Conservation (phyloP, 495 filamentous ascomycete genomes). For the Daldinia caldariorum region DNA sequence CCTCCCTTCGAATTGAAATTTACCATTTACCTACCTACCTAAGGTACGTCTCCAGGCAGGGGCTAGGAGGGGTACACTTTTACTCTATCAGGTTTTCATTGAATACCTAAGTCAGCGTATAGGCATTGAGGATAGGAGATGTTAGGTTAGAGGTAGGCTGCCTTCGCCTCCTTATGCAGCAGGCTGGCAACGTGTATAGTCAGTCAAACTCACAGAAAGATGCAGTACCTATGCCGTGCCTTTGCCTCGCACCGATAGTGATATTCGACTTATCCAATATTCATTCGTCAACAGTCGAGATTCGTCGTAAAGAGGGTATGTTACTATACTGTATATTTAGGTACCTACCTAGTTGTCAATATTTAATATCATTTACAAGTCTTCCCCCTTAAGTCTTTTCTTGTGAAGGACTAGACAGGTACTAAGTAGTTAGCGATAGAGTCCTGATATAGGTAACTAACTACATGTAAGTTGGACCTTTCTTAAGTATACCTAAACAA, state of each 20-base stretch:
- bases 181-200: not conserved
- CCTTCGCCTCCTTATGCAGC: not conserved
- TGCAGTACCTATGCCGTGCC: not conserved
- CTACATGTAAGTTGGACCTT: not conserved
- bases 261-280: not conserved
- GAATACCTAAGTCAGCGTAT: not conserved
- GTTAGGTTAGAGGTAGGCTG: not conserved
- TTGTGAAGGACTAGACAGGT: not conserved
- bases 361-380: too few relatives aligned
- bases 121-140: not conserved
- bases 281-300: not conserved
- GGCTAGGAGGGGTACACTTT: not conserved
- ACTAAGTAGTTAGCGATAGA: not conserved
- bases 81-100: not conserved
- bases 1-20: not conserved
- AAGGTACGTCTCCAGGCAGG: too few relatives aligned
- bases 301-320: not conserved
- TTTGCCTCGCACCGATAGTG: not conserved
- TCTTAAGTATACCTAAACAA: not conserved
- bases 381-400: too few relatives aligned
- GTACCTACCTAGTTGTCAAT: too few relatives aligned
- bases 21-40: too few relatives aligned
- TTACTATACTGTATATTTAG: too few relatives aligned
- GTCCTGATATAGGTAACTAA: too few relatives aligned
- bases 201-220: not conserved